These are phyloP conservation scores for Delonix regia DNA, from an alignment of 306 rosid species.

Conservation along the genomic window DNA sequence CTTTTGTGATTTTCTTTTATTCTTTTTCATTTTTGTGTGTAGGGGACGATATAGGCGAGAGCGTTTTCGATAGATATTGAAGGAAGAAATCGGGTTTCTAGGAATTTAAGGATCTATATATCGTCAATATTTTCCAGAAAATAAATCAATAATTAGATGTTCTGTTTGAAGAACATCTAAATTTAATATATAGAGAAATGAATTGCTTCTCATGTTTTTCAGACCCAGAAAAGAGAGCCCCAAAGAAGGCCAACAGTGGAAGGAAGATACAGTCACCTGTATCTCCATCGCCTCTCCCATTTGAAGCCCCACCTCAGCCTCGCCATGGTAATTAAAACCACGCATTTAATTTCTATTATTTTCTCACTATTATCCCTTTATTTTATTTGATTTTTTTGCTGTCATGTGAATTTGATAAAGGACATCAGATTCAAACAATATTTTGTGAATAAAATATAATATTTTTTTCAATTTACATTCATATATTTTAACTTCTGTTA, in stretches of 20 bases:
- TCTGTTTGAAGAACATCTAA: background rate
- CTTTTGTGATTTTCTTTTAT: no score
- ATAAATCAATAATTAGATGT: conserved; percentile 2
- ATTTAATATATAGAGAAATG: conserved; percentile 41
- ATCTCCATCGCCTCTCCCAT: background rate
- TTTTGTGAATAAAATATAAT: no score
- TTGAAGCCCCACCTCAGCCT: background rate
- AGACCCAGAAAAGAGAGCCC: conserved; percentile 30
- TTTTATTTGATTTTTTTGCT: no score
- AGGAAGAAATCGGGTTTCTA: background rate
- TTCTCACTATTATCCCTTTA: no score
- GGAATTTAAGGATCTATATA: conserved; percentile 14
- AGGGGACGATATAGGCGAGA: conserved; percentile 3
- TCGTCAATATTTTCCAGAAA: background rate
- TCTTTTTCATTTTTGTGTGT: background rate
- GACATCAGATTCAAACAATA: no score
- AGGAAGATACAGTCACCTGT: conserved; percentile 20
- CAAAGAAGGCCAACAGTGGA: conserved; percentile 31
- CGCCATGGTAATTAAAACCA: background rate
- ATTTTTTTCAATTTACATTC: no score
- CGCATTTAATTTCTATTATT: no score
- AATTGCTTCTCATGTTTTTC: conserved; percentile 43
- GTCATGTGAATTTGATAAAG: background rate
- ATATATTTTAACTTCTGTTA: background rate
- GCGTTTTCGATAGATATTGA: conserved; percentile 12